Percentiles rank a stretch among this genome's conserved stretches.
Conservation (phyloP, 805 yeast genomes). For the Ogataea trehaloabstinens region DNA sequence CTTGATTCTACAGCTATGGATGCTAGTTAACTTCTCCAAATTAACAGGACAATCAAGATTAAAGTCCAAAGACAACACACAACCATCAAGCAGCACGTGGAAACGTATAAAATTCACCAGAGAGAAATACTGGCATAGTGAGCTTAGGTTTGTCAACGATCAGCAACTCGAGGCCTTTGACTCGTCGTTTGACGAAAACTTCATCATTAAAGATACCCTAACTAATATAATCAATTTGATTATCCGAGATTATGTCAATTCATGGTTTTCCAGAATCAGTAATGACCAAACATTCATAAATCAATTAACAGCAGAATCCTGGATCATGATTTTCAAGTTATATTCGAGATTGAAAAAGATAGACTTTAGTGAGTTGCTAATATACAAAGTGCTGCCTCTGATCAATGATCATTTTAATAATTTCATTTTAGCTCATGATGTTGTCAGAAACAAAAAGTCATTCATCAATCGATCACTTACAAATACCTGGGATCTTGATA, state of each 20-base stretch:
- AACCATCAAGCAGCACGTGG: no score
- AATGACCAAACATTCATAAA: constrained; percentile 38
- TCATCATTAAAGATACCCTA: constrained; percentile 50
- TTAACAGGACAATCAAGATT: not conserved
- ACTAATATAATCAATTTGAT: constrained; percentile 49
- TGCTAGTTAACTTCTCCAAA: constrained; percentile 1
- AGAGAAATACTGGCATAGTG: constrained; percentile 10
- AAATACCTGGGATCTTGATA: constrained; percentile 36
- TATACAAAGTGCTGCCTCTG: constrained; percentile 59
- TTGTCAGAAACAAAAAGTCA: constrained; percentile 28
- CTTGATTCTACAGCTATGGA: constrained; percentile 7
- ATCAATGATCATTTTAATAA: constrained; percentile 60
- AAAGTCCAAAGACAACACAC: constrained; percentile 1
- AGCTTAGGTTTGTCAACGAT: constrained; percentile 9
- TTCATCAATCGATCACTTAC: constrained; percentile 16
- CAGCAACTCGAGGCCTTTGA: no score
- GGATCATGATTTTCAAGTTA: constrained; percentile 39
- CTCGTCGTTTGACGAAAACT: constrained; percentile 42
- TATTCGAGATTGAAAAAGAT: constrained; percentile 39
- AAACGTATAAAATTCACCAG: no score
- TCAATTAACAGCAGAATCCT: constrained; percentile 44
- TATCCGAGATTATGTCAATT: constrained; percentile 49
- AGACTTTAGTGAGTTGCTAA: constrained; percentile 57
- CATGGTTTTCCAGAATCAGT: constrained; percentile 56
- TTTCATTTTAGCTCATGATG: constrained; percentile 44